phyloP scores from a whole-genome alignment of 306 rosid species.

The barrel medic (Medicago truncatula) region MtrunA17r5.0-ANR NC_053049.1:40195501-40196000 shows the following conservation, averaged over 20 bases:
- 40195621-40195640: neutral
- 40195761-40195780: constrained; percentile 37
- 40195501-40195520: too few species aligned
- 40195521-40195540: too few species aligned
- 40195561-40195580: too few species aligned
- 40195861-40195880: constrained; percentile 13
- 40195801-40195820: constrained; percentile 18
- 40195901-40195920: neutral
- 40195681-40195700: constrained; percentile 14
- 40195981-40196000: constrained; percentile 77
- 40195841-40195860: constrained; percentile 12
- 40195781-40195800: constrained; percentile 36
- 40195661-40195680: constrained; percentile 10
- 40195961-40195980: constrained; percentile 84
- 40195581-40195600: neutral
- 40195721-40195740: neutral
- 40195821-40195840: constrained; percentile 14
- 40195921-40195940: constrained; percentile 34
- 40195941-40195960: constrained; percentile 57
- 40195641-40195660: constrained; percentile 7
- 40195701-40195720: constrained; percentile 1
- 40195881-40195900: constrained; percentile 20
- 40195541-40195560: too few species aligned
- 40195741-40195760: constrained; percentile 21
- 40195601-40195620: neutral